Evolutionary conservation across 148 eudicot genomes (phyloP).

Genomic region (Rhododendron mucronatum): DNA sequence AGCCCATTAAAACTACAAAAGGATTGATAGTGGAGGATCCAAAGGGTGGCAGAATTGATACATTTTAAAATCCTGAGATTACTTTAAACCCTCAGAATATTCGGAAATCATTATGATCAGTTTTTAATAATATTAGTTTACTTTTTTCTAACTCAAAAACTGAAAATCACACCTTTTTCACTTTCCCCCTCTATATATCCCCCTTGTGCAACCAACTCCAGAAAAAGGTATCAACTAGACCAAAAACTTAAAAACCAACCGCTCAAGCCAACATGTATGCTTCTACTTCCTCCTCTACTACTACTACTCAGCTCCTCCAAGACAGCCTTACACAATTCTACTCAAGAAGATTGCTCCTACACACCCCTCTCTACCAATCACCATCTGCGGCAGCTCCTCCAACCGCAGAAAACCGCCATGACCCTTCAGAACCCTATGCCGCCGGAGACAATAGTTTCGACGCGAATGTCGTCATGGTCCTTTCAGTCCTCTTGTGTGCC

Average conservation of each 20-base stretch:
- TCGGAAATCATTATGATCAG: background rate
- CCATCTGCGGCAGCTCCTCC: slow-evolving; percentile 24
- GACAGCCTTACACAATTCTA: slow-evolving; percentile 29
- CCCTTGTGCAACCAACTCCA: background rate
- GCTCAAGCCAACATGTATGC: slow-evolving; percentile 30
- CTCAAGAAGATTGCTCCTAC: slow-evolving; percentile 54
- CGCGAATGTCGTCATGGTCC: slow-evolving; percentile 78
- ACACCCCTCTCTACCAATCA: slow-evolving; percentile 30
- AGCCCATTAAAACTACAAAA: slow-evolving; percentile 22
- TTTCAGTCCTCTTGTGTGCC: slow-evolving; percentile 82
- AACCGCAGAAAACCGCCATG: slow-evolving; percentile 14
- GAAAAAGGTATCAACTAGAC: background rate
- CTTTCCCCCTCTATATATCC: background rate
- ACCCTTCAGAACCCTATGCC: slow-evolving; percentile 31
- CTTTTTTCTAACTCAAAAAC: background rate
- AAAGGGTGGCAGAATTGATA: background rate
- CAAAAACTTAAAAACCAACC: background rate
- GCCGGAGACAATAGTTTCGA: slow-evolving; percentile 41
- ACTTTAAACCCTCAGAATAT: background rate
- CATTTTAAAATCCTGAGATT: background rate
- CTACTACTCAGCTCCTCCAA: slow-evolving; percentile 34
- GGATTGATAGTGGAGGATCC: slow-evolving; percentile 2
- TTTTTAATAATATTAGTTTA: background rate
- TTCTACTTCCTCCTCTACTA: slow-evolving; percentile 27
- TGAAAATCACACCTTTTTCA: background rate